These are phyloP conservation scores for Didymellaceae sp. DNA, from an alignment of 2,329 filamentous ascomycete genomes.

Conservation along the genomic window DNA sequence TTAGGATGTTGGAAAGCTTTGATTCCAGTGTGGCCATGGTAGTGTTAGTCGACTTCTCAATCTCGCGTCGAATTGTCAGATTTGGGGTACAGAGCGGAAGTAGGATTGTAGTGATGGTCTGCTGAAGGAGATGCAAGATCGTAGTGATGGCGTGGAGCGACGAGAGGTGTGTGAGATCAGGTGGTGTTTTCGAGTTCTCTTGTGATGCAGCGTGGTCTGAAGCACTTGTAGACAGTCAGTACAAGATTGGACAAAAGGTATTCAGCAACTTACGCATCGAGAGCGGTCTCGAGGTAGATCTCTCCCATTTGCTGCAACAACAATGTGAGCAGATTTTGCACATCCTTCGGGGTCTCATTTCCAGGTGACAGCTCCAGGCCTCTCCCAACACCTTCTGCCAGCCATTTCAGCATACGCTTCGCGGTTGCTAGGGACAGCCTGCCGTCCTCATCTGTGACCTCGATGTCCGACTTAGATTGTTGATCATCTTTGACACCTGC, in stretches of 20 bases:
- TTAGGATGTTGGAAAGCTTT: slow-evolving; percentile 76
- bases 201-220: slow-evolving; percentile 76
- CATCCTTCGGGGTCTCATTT: slow-evolving; percentile 91
- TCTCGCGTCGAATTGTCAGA: slow-evolving; percentile 85
- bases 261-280: slow-evolving; percentile 59
- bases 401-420: slow-evolving; percentile 98
- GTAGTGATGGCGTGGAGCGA: slow-evolving; percentile 81
- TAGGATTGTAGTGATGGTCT: slow-evolving; percentile 87
- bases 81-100: slow-evolving; percentile 88
- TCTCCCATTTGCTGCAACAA: slow-evolving; percentile 88
- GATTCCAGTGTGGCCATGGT: slow-evolving; percentile 81
- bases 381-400: slow-evolving; percentile 91
- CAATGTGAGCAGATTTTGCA: slow-evolving; percentile 81
- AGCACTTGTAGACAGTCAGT: slow-evolving; percentile 36
- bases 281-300: slow-evolving; percentile 71
- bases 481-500: slow-evolving; percentile 80
- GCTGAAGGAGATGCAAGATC: slow-evolving; percentile 91
- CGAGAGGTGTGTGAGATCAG: slow-evolving; percentile 83
- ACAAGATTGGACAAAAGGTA: neutral
- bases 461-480: slow-evolving; percentile 81
- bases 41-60: slow-evolving; percentile 80
- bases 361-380: slow-evolving; percentile 88
- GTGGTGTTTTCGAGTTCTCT: slow-evolving; percentile 82
- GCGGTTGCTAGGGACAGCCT: slow-evolving; percentile 81
- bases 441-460: slow-evolving; percentile 89